Conservation (phyloP, 805 yeast genomes). For the Tetrapisispora fleetii region DNA sequence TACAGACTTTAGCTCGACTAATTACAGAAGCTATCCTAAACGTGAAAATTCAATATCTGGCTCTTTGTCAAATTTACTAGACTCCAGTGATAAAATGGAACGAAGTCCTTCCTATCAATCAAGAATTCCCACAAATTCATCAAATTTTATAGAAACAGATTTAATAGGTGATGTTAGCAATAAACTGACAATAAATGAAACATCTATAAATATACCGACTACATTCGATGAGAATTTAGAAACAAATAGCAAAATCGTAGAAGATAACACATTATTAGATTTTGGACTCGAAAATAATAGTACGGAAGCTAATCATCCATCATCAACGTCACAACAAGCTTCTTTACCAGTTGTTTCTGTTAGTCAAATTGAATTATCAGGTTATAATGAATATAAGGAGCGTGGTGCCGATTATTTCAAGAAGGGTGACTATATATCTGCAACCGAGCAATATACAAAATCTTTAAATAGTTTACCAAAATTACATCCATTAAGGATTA, state of each 20-base stretch:
- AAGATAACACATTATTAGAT: slow-evolving; percentile 4
- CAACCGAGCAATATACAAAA: slow-evolving; percentile 50
- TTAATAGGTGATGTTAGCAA: slow-evolving; percentile 8
- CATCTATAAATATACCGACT: no score
- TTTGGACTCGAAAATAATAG: slow-evolving; percentile 6
- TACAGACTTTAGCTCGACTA: neutral
- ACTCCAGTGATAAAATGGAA: neutral
- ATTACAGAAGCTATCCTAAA: neutral
- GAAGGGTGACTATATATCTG: slow-evolving; percentile 71
- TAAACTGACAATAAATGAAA: neutral
- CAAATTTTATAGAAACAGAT: slow-evolving; percentile 4
- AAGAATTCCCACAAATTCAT: neutral
- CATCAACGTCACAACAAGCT: neutral
- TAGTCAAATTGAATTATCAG: slow-evolving; percentile 23
- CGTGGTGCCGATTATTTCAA: slow-evolving; percentile 57
- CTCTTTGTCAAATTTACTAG: neutral
- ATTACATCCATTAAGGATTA: slow-evolving; percentile 53
- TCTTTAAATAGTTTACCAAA: slow-evolving; percentile 50
- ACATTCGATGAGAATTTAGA: no score
- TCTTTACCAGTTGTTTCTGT: slow-evolving; percentile 8
- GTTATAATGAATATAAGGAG: slow-evolving; percentile 39
- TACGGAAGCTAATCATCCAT: neutral
- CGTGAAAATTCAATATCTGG: neutral
- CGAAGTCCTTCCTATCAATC: neutral
- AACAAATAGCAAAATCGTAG: no score